A percentile compares a stretch with the other conserved stretches of the same genome.
Evolutionary conservation across 2,329 filamentous ascomycete species (phyloP).

Genomic region (Chrysoporthe austroafricana): DNA sequence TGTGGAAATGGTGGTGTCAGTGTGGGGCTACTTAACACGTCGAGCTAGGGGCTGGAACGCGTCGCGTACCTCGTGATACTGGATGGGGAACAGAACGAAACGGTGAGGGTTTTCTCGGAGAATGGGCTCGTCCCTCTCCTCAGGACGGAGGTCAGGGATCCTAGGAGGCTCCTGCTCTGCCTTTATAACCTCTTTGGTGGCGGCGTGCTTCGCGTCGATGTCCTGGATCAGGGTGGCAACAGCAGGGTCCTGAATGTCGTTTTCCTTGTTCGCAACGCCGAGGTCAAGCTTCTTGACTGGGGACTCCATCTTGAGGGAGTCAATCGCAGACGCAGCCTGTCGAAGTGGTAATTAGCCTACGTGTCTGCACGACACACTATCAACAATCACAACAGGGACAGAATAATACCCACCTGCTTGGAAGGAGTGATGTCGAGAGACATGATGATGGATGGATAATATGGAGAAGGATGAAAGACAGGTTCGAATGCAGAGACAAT

Average conservation of each 20-base stretch:
- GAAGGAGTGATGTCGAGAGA: constrained; percentile 61
- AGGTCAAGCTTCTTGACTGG: constrained; percentile 91
- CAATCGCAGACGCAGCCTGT: constrained; percentile 84
- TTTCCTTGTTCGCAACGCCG: constrained; percentile 77
- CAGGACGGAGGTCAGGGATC: constrained; percentile 50
- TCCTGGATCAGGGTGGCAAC: constrained; percentile 57
- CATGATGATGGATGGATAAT: constrained; percentile 57
- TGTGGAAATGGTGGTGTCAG: constrained; percentile 44
- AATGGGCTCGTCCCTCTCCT: constrained; percentile 85
- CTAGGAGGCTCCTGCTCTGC: constrained; percentile 45
- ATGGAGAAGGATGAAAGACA: constrained; percentile 4
- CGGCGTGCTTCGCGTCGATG: constrained; percentile 62
- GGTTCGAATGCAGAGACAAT: constrained; percentile 43
- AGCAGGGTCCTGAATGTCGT: constrained; percentile 60
- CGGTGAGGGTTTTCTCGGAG: constrained; percentile 94
- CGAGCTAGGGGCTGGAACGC: constrained; percentile 42
- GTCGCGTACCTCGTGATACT: constrained; percentile 92
- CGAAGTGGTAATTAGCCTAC: constrained; percentile 39
- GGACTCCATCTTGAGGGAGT: constrained; percentile 90
- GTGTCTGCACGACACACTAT: constrained; percentile 29
- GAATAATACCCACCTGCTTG: constrained; percentile 36
- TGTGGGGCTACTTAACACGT: constrained; percentile 70
- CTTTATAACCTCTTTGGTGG: constrained; percentile 49
- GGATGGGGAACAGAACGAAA: constrained; percentile 98
- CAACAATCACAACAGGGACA: constrained; percentile 3